Percentiles rank a stretch among this genome's conserved stretches.
phyloP scores from a whole-genome alignment of 352 stramenopile genomes.

The Thraustochytrium sp. region DNA sequence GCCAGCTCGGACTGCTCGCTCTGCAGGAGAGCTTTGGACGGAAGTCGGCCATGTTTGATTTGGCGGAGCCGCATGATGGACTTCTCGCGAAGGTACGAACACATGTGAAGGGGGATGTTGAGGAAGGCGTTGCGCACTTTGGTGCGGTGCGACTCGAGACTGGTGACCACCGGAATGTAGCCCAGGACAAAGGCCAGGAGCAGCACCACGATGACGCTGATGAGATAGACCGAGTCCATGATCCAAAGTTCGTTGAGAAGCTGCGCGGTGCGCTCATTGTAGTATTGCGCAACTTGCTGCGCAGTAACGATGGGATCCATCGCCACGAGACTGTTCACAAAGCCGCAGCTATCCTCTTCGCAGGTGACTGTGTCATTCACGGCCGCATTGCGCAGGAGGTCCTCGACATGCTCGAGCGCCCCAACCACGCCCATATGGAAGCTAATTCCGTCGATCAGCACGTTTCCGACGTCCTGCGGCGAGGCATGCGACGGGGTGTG shows the following conservation, averaged over 20 bases:
- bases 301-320: neutral
- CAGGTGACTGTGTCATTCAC: neutral
- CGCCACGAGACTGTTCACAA: neutral
- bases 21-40: too few relatives aligned
- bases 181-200: neutral
- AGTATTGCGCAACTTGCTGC: neutral
- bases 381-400: neutral
- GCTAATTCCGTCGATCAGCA: neutral
- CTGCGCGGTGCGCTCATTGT: neutral
- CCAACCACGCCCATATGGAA: neutral
- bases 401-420: neutral
- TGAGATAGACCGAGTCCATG: neutral
- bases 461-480: neutral
- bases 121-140: slow-evolving; percentile 5
- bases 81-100: neutral
- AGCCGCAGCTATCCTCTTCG: neutral
- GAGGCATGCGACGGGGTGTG: neutral
- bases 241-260: neutral
- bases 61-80: neutral
- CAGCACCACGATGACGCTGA: neutral
- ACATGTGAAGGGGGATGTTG: slow-evolving; percentile 4
- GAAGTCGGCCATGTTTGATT: neutral
- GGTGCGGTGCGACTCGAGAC: neutral
- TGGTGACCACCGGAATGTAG: slow-evolving; percentile 6
- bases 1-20: too few relatives aligned